These are phyloP conservation scores for Neonectria sp. DNA, from an alignment of 2,329 filamentous ascomycete genomes.

Conservation along the genomic window DNA sequence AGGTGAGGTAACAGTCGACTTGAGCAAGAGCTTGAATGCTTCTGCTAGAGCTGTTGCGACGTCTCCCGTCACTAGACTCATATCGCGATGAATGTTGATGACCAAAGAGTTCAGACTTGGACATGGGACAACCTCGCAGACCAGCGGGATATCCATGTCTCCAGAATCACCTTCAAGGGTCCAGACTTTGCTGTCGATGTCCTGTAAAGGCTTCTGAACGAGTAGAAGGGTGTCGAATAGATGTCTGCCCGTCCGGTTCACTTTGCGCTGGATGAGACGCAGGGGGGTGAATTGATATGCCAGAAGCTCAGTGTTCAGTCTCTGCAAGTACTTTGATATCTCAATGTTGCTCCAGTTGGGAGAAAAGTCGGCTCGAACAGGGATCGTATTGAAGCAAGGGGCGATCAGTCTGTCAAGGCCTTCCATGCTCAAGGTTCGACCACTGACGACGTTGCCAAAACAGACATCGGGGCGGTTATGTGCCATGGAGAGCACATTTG, in stretches of 20 bases:
- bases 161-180: conserved; percentile 69
- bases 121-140: conserved; percentile 80
- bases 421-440: conserved; percentile 77
- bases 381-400: conserved; percentile 93
- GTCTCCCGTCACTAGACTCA: conserved; percentile 54
- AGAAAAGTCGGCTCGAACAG: conserved; percentile 73
- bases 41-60: conserved; percentile 49
- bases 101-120: conserved; percentile 65
- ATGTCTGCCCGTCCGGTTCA: conserved; percentile 58
- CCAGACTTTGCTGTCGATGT: conserved; percentile 71
- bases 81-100: conserved; percentile 75
- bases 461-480: conserved; percentile 77
- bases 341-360: conserved; percentile 65
- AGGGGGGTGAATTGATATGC: conserved; percentile 83
- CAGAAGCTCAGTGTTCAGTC: conserved; percentile 72
- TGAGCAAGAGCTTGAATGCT: conserved; percentile 50
- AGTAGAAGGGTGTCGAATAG: conserved; percentile 88
- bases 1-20: conserved; percentile 46
- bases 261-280: conserved; percentile 75
- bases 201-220: conserved; percentile 76
- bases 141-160: conserved; percentile 81
- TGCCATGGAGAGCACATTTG: conserved; percentile 71
- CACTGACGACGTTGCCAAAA: conserved; percentile 90
- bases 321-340: conserved; percentile 73
- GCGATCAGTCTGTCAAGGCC: conserved; percentile 82